phyloP scores from a whole-genome alignment of 768 basidiomycete species.

The Trametes coccinea region DNA sequence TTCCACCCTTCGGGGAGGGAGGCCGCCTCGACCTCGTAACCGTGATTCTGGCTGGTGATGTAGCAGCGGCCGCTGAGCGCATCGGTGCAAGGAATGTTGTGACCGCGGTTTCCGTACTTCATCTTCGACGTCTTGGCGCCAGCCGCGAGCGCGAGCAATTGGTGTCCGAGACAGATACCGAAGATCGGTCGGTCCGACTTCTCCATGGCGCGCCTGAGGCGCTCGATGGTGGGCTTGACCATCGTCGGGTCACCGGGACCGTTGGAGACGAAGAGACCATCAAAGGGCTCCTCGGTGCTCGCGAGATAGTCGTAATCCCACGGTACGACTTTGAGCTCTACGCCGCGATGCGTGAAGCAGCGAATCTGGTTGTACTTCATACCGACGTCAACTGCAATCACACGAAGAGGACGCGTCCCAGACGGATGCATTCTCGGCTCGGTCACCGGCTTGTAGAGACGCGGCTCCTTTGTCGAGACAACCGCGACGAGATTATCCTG shows the following conservation, averaged over 20 bases:
- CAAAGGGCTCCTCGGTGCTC: slow-evolving; percentile 76
- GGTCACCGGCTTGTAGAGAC: slow-evolving; percentile 62
- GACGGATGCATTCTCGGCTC: slow-evolving; percentile 69
- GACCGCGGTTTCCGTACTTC: slow-evolving; percentile 99
- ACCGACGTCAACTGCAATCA: slow-evolving; percentile 95
- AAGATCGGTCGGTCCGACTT: slow-evolving; percentile 86
- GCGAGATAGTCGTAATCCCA: slow-evolving; percentile 92
- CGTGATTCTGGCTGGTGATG: slow-evolving; percentile 99
- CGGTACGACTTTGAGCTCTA: slow-evolving; percentile 95
- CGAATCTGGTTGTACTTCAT: slow-evolving; percentile 99
- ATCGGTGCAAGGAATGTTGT: slow-evolving; percentile 98
- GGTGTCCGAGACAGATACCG: slow-evolving; percentile 98
- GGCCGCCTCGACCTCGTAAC: slow-evolving; percentile 86
- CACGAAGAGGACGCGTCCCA: slow-evolving; percentile 70
- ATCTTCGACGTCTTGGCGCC: slow-evolving; percentile 96
- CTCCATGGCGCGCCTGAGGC: slow-evolving; percentile 66
- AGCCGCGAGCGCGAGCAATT: slow-evolving; percentile 91
- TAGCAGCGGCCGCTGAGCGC: slow-evolving; percentile 94
- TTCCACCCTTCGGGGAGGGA: slow-evolving; percentile 86
- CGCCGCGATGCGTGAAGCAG: slow-evolving; percentile 89
- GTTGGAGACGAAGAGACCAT: slow-evolving; percentile 96
- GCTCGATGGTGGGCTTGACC: slow-evolving; percentile 68
- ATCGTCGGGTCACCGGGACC: slow-evolving; percentile 96
- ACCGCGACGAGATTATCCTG: slow-evolving; percentile 85
- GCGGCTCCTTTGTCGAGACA: slow-evolving; percentile 74